These are phyloP conservation scores for Avena sativa DNA, from an alignment of 176 grass and related monocot species.

Conservation along the genomic window DNA sequence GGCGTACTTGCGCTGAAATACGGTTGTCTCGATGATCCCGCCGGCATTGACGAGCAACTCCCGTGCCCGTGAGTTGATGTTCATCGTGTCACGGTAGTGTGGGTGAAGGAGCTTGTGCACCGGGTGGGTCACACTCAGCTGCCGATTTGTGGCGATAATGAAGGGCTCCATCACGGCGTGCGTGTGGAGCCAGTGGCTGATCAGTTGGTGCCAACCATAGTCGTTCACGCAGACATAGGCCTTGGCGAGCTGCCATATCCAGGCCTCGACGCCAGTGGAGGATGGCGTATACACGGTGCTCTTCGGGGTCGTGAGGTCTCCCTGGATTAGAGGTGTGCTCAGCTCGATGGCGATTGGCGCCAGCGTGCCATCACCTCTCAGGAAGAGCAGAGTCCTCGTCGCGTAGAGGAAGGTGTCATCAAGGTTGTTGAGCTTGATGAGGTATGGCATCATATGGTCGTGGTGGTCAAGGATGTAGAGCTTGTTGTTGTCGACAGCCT, in stretches of 20 bases:
- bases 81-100: constrained; percentile 61
- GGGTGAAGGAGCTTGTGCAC: constrained; percentile 55
- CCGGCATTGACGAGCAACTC: constrained; percentile 46
- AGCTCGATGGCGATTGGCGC: constrained; percentile 53
- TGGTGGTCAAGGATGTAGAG: constrained; percentile 45
- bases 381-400: constrained; percentile 45
- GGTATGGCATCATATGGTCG: constrained; percentile 46
- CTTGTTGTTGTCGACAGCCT: constrained; percentile 33
- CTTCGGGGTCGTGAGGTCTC: background rate
- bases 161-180: constrained; percentile 36
- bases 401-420: constrained; percentile 46
- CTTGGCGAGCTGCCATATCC: constrained; percentile 31
- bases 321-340: constrained; percentile 27
- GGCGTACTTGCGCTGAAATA: constrained; percentile 49
- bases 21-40: constrained; percentile 50
- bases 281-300: background rate
- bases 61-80: constrained; percentile 50
- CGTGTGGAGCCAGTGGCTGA: background rate
- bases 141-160: constrained; percentile 52
- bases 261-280: constrained; percentile 22
- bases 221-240: constrained; percentile 55
- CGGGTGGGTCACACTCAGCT: constrained; percentile 50
- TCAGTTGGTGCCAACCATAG: constrained; percentile 51
- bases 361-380: constrained; percentile 47
- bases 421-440: constrained; percentile 41